Base-by-base conservation (phyloP, 192 early-diverging fungal genomes). In the Coemansia sp. region DNA sequence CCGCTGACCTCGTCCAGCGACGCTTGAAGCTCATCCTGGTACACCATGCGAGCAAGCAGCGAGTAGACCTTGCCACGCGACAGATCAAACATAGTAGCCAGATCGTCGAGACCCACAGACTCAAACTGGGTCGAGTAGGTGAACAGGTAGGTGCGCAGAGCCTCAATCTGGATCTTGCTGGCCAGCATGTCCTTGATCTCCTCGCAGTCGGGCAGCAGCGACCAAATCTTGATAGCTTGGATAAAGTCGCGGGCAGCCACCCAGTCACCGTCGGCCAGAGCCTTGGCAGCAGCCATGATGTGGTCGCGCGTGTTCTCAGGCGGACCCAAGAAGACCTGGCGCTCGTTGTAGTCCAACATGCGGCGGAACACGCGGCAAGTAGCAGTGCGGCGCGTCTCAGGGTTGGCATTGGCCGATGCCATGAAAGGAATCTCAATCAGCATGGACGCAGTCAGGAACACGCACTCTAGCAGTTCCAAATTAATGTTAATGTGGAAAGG, bases 401-500 rank as follows among this genome's bases (percentile, higher is more conserved):
- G 74, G 65, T 84, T 73, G 72, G 69, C 67, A 65, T 76, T 75
- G 54, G 88, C 86, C 57, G 89, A 84, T 9, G 96, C 97, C 89
- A 96, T 94, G 72, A 85, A 87, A 22, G 97, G 96, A 66, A 99
- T 93, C 82, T 99, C 97, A n/a, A 98, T 83, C 48, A 99, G 83
- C 94, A 99, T 95, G 21, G 93, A 93, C 73, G 89, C 92, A 10
- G 92, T 93, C 77, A 97, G 82, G 82, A 96, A 98, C 25, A 94
- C 91, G 73, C 93, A 97, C 85, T 99, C 97, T 48, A 99, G 79
- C 17, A 98, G 87, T 83, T 99, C 97, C 55, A 99, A 79, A 85
- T 99, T 98, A 79, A 99, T 95, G 84, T 96, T 95, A 91, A 98
- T 95, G 84, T 99, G 97, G 92, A 98, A 98, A 21, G 97, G 97